Base-by-base conservation (phyloP, 2,329 filamentous ascomycete species). In the Fusarium acutatum region DNA sequence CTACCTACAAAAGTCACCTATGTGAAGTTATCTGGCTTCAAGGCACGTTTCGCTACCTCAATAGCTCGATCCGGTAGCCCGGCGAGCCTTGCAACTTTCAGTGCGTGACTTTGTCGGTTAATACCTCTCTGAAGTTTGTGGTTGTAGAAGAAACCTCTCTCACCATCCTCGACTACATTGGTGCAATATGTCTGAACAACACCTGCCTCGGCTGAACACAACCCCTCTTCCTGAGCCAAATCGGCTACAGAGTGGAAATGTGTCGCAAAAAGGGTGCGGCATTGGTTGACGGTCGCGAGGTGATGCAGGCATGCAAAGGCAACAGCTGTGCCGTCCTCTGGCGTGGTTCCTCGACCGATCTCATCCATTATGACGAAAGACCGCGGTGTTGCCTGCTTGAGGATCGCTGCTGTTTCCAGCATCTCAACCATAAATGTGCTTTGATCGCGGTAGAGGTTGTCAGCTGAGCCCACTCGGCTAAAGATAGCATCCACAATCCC, bases 341-440 rank as follows among this genome's bases (percentile, higher is more conserved):
- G 95, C 26, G 96, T 97, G 0, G 97, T 99, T 14, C 96, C 96
- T 53, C 96, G 89, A 2, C 96, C 96, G 41, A 99, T 94, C 85
- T 99, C 96, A 81, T 99, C 96, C 96, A 99, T 98, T 81, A 99
- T 96, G 69, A 96, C 96, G 77, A 99, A 97, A 1, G 93, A 96
- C 30, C 92, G 88, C 4, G 91, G 84, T 2, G 96, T 98, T 0
- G 96, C 96, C 74, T 93, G 88, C 69, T 92, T 93, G 59, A 99
- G 87, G 60, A 99, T 99, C 32, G 93, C 88, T 4, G 96, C 95
- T 26, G 96, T 97, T 83, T 99, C 96, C 5, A 98, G 88, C 96
- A 99, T 99, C 84, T 99, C 96, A 3, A 98, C 94, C 96, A 99
- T 98, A 83, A 99, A 99, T 0, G 97, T 99, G 60, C 94, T 97